Evolutionary conservation across 23 red algal species (phyloP).

Genomic region (Porphyridium purpureum): DNA sequence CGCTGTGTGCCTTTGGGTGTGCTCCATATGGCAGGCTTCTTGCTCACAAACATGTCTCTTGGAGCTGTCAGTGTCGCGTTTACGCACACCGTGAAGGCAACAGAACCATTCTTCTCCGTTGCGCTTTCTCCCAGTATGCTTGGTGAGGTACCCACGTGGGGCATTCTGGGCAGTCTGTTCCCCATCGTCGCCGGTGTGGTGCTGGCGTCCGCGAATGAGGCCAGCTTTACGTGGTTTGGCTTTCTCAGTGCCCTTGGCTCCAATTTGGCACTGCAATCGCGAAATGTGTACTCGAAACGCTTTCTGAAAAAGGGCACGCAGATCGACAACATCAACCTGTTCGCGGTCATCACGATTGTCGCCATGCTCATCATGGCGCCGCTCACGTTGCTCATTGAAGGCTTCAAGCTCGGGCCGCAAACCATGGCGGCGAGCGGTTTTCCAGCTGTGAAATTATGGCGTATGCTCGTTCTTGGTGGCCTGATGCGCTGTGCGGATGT

Average conservation of each 20-base stretch:
- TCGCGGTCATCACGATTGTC: conserved; percentile 63
- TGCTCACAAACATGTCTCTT: conserved; percentile 75
- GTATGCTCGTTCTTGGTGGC: conserved; percentile 37
- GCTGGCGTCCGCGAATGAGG: conserved; percentile 56
- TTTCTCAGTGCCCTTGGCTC: conserved; percentile 70
- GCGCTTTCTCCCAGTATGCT: conserved; percentile 55
- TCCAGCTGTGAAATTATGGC: conserved; percentile 6
- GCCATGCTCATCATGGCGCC: conserved; percentile 53
- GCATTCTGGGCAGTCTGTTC: conserved; percentile 44
- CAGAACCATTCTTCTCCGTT: conserved; percentile 87
- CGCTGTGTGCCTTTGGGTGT: conserved; percentile 29
- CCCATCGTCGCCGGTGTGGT: conserved; percentile 89
- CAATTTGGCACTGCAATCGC: conserved; percentile 67
- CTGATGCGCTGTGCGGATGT: conserved; percentile 68
- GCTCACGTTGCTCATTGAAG: conserved; percentile 38
- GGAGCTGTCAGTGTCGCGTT: conserved; percentile 78
- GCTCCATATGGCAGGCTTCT: conserved; percentile 61
- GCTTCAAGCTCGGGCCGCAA: conserved; percentile 15
- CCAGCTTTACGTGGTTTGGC: conserved; percentile 81
- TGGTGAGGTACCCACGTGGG: conserved; percentile 63
- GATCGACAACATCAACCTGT: conserved; percentile 77
- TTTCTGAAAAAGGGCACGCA: conserved; percentile 30
- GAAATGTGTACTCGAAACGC: conserved; percentile 68
- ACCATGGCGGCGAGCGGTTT: conserved; percentile 1
- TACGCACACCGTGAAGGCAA: conserved; percentile 92